phyloP scores from a whole-genome alignment of 2,329 filamentous ascomycete species.

The Hortaea sp. region DNA sequence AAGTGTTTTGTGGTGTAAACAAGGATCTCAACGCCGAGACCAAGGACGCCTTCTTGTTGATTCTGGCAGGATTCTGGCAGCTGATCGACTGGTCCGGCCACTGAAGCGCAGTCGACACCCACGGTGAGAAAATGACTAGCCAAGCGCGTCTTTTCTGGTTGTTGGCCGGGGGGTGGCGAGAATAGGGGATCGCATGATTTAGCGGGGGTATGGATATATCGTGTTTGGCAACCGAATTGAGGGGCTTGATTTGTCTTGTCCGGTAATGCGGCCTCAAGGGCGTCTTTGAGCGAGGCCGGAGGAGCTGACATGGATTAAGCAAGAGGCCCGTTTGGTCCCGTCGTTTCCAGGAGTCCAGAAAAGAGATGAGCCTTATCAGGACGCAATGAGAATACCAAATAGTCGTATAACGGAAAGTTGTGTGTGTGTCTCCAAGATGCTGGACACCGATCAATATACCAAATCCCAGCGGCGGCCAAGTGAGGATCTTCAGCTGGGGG shows the following conservation, averaged over 20 bases:
- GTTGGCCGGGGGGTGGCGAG: slow-evolving; percentile 61
- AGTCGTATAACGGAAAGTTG: too few species aligned
- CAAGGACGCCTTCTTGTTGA: slow-evolving; percentile 44
- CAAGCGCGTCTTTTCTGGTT: slow-evolving; percentile 69
- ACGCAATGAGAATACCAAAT: too few species aligned
- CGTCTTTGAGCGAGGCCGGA: slow-evolving; percentile 21
- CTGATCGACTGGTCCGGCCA: neutral
- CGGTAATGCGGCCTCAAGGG: slow-evolving; percentile 44
- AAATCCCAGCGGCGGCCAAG: too few species aligned
- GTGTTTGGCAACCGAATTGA: slow-evolving; percentile 54
- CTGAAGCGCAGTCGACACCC: slow-evolving; percentile 23
- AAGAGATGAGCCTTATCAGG: too few species aligned
- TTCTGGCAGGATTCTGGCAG: slow-evolving; percentile 5
- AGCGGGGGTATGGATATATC: slow-evolving; percentile 82
- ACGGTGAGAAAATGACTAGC: slow-evolving; percentile 71
- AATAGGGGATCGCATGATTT: slow-evolving; percentile 66
- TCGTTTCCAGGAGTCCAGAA: too few species aligned
- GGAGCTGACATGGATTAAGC: neutral
- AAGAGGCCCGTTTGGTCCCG: too few species aligned
- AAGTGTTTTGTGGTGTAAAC: slow-evolving; percentile 71
- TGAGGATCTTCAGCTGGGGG: too few species aligned
- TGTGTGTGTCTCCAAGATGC: too few species aligned
- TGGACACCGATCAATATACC: too few species aligned
- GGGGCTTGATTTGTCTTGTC: slow-evolving; percentile 13
- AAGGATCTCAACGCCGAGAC: slow-evolving; percentile 77